phyloP scores from a whole-genome alignment of 768 basidiomycete species.

The Coprinopsis sp. region DNA sequence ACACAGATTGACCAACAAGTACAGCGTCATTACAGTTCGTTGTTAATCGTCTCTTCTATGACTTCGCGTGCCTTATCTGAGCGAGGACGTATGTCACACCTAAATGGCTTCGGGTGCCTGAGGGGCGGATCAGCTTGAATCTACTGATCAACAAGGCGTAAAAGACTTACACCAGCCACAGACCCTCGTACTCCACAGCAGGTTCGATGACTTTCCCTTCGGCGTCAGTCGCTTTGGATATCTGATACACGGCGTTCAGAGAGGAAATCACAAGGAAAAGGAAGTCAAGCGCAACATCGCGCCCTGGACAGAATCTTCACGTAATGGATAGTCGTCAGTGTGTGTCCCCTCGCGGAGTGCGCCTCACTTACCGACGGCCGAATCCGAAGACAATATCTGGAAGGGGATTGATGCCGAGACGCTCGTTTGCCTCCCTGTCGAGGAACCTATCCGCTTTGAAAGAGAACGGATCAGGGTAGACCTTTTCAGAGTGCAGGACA shows the following conservation, averaged over 20 bases:
- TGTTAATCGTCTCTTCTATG: slow-evolving; percentile 21
- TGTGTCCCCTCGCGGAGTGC: too few relatives aligned
- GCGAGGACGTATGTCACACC: slow-evolving; percentile 33
- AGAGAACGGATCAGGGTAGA: slow-evolving; percentile 35
- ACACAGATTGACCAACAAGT: too few relatives aligned
- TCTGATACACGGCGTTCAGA: slow-evolving; percentile 34
- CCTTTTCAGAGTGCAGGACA: slow-evolving; percentile 33
- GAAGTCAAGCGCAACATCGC: slow-evolving; percentile 38
- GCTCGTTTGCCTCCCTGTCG: slow-evolving; percentile 23
- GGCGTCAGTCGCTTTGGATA: slow-evolving; percentile 33
- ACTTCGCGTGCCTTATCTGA: slow-evolving; percentile 25
- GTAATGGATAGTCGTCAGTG: too few relatives aligned
- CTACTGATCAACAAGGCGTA: slow-evolving; percentile 13
- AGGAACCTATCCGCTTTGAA: slow-evolving; percentile 37
- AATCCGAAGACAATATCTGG: slow-evolving; percentile 38
- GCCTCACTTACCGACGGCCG: slow-evolving; percentile 31
- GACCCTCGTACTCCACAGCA: slow-evolving; percentile 31
- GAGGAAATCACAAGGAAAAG: slow-evolving; percentile 41
- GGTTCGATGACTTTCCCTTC: slow-evolving; percentile 31
- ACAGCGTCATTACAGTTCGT: too few relatives aligned
- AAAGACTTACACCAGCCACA: slow-evolving; percentile 30
- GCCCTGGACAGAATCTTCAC: slow-evolving; percentile 41
- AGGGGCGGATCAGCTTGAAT: background rate
- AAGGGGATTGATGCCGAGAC: slow-evolving; percentile 28
- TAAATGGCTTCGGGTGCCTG: slow-evolving; percentile 40